Evolutionary conservation across 2,329 filamentous ascomycete species (phyloP), one percentile per base, ranked within the genome.

Genomic region (Monilinia vaccinii-corymbosi): DNA sequence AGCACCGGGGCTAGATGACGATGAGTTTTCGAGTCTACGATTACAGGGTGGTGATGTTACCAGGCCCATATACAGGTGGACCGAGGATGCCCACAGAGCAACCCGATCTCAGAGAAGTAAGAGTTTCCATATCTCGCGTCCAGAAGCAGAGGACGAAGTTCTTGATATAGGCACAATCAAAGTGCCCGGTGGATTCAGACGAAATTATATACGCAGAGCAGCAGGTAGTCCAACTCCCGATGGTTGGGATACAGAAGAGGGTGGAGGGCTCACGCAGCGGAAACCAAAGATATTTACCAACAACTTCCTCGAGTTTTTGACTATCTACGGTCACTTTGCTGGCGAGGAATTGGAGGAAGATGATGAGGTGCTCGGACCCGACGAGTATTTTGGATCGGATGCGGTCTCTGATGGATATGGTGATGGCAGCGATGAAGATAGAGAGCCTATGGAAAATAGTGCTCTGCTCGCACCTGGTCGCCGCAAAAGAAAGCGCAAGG

Each of bases 291-390:
- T 96, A 36, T 85, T 96, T 61, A 97, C 94, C 0, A 91, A 82
- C 66, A 99, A 89, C 74, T 99, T 99, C 72, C 82, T 99, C 62
- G 95, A 99, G 73, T 99, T 99, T 69, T 73, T 99, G 55, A 92
- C 90, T 9, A 81, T 99, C 34, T 99, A 97, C 68, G 94, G 94
- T 4, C 94, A 99, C 75, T 99, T 99, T 72, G 94, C 94, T 2
- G 94, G 94, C 75, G 94, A 99, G 74, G 89, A 96, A 71, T 81
- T 99, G 14, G 92, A 97, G 72, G 94, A 99, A 74, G 94, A 97
- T 68, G 94, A 97, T 68, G 93, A 97, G 73, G 89, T 86, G 1
- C 78, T 96, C 16, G 84, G 81, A 6, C 90, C 91, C 1, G 88
- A 95, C 72, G 93, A 97, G 71, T 97, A 96, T 74, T 97, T 97